Evolutionary conservation across 352 stramenopile genomes (phyloP), one percentile per base, ranked within the genome.

Genomic region (Globisporangium emineosum): DNA sequence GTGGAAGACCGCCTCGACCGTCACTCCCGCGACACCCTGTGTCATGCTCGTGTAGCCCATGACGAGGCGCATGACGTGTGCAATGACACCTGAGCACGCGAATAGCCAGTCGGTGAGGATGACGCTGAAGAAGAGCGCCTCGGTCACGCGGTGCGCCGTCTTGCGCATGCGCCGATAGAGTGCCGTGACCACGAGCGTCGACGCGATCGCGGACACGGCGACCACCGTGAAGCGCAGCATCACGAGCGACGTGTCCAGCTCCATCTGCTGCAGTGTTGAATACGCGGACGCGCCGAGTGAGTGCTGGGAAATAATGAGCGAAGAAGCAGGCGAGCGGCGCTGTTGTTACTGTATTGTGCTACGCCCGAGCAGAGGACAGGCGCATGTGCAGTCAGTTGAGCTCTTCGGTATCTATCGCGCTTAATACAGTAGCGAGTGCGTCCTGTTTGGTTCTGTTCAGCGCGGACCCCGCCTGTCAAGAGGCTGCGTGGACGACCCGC

Each of bases 41-140:
- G 40, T 43, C 30, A 50, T 33, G 21, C 54, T n/a, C 25, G 47
- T 15, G 50, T 57, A 2, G 15, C 64, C 60, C 30, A 64, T 29
- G 21, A 64, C 50, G 5, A 60, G 30, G n/a, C 55, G 47, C 33
- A 63, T 57, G 40, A 67, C 61, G 56, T 78, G 78, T 10, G 74
- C 60, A 37, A 66, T 69, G 8, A 79, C 71, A 60, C 88, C 88
- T 6, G 75, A 76, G 52, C 72, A 57, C 35, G 76, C 62, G 59
- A 88, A 86, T 60, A 67, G 47, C 47, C 85, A 62, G 65, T 89
- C 82, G 17, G 71, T 81, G 45, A 89, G 65, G 12, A 77, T 76
- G 55, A 91, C 88, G 60, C 83, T 77, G 55, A 78, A 85, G 32
- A 91, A 74, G 49, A 91, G 66, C 47, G 83, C 66, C 64, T 91